phyloP scores from a whole-genome alignment of 768 basidiomycete species.

The Leucosporidium yakuticum region DNA sequence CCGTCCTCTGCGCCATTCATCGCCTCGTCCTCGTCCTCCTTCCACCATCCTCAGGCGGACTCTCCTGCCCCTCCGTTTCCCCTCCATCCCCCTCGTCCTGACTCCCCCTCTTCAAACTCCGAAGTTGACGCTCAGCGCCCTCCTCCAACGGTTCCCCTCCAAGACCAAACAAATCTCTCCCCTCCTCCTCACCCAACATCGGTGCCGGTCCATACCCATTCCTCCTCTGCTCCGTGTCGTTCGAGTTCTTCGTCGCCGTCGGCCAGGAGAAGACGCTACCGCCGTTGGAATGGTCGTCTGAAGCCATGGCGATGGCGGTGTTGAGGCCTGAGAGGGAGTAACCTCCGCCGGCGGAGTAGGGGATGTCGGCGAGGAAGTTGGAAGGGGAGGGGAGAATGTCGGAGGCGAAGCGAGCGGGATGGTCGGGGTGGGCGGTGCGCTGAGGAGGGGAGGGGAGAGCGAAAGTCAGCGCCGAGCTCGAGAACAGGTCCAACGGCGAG shows the following conservation, averaged over 20 bases:
- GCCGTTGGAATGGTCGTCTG: not conserved
- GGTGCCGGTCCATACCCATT: slow-evolving; percentile 8
- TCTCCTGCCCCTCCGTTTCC: not conserved
- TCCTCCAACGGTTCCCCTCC: not conserved
- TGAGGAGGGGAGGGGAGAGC: not conserved
- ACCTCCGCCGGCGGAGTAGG: not conserved
- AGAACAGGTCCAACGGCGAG: no score
- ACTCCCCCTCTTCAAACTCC: slow-evolving; percentile 12
- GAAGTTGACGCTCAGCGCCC: no score
- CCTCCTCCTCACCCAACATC: slow-evolving; percentile 7
- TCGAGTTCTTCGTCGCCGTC: not conserved
- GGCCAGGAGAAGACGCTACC: not conserved
- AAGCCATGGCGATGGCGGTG: not conserved
- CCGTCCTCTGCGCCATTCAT: no score
- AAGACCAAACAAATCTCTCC: slow-evolving; percentile 2
- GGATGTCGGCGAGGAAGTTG: slow-evolving; percentile 16
- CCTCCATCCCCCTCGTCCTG: slow-evolving; percentile 7
- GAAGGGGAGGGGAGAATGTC: slow-evolving; percentile 28
- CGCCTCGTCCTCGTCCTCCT: no score
- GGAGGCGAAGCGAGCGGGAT: slow-evolving; percentile 16
- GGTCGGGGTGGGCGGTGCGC: slow-evolving; percentile 13
- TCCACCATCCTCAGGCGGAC: not conserved
- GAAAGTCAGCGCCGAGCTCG: not conserved
- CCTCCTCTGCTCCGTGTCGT: not conserved
- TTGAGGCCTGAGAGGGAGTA: not conserved